phyloP scores from a whole-genome alignment of 306 rosid species.

The Amphicarpaea edgeworthii region DNA sequence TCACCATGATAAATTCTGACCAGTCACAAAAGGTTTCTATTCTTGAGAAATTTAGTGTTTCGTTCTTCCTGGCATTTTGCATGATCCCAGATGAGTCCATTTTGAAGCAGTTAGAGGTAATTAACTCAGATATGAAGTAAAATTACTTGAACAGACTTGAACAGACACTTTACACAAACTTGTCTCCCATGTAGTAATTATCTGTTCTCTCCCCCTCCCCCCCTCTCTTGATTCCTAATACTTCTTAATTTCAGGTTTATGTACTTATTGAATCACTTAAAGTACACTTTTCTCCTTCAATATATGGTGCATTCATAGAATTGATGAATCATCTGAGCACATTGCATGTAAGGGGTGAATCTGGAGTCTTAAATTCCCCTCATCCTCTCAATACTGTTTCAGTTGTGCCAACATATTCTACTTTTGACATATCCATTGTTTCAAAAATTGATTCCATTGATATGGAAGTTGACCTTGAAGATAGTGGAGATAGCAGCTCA shows the following conservation, averaged over 20 bases:
- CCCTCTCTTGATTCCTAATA: slow-evolving; percentile 24
- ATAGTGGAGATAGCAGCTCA: slow-evolving; percentile 61
- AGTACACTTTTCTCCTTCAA: slow-evolving; percentile 72
- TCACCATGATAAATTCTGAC: slow-evolving; percentile 58
- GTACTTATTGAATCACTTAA: slow-evolving; percentile 57
- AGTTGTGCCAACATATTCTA: slow-evolving; percentile 45
- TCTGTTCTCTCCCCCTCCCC: neutral
- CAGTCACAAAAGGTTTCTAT: slow-evolving; percentile 59
- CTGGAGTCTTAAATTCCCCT: slow-evolving; percentile 47
- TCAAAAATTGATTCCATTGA: slow-evolving; percentile 59
- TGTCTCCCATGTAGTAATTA: slow-evolving; percentile 16
- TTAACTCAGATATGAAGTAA: slow-evolving; percentile 9
- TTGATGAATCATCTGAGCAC: slow-evolving; percentile 50
- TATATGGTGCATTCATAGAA: slow-evolving; percentile 66
- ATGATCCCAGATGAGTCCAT: slow-evolving; percentile 73
- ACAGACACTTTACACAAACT: neutral
- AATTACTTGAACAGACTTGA: neutral
- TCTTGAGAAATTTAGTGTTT: slow-evolving; percentile 64
- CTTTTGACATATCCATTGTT: slow-evolving; percentile 57
- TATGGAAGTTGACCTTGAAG: slow-evolving; percentile 71
- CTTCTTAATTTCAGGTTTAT: slow-evolving; percentile 66
- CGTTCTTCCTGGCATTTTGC: slow-evolving; percentile 64
- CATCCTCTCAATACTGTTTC: slow-evolving; percentile 40
- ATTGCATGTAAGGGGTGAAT: slow-evolving; percentile 45
- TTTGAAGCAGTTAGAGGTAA: slow-evolving; percentile 83